Evolutionary conservation across 768 basidiomycete species (phyloP), one percentile per base, ranked within the genome.

Genomic region (Hortiboletus campestris): DNA sequence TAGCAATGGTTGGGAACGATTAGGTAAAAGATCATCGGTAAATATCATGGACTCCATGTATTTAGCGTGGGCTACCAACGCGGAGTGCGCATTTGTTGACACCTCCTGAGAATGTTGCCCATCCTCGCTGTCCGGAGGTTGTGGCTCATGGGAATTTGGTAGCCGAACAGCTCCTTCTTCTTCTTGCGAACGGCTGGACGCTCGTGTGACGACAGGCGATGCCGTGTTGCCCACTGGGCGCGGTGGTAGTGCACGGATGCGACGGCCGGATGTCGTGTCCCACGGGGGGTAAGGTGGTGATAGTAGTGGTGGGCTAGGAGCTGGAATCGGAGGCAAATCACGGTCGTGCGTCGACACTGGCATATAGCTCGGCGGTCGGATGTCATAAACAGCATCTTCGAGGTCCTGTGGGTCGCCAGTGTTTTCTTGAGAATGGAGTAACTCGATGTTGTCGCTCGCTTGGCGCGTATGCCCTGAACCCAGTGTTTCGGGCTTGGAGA

Each of bases 241-340:
- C 8, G 67, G 67, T 29, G 71, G 71, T 32, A 73, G 60, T n/a
- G 69, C 65, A 20, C 70, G 67, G 44, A 73, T 25, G 13, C 59
- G 59, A 36, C 51, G 69, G 16, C 40, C 44, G 29, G 61, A 49
- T 38, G 55, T 40, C 22, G 46, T 60, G 10, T 63, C 63, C 41
- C 56, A 49, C 42, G 38, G 19, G 8, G 54, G 34, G 29, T 43
- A 41, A 22, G 58, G 34, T 32, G 62, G 53, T 32, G 62, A 57
- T 31, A 34, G 28, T n/a, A 29, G 31, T n/a, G 50, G 47, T 19
- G 51, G 19, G 14, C 28, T 53, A 25, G 36, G 34, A 16, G 14
- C 31, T n/a, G 63, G 60, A 36, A 36, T 31, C 11, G 45, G 50
- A 6, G 55, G 56, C 13, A 60, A 22, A 25, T 63, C 63, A 22